Evolutionary conservation across 2,329 filamentous ascomycete genomes (phyloP), one percentile per base, ranked within the genome.

Genomic region (Ustilaginoidea virens): DNA sequence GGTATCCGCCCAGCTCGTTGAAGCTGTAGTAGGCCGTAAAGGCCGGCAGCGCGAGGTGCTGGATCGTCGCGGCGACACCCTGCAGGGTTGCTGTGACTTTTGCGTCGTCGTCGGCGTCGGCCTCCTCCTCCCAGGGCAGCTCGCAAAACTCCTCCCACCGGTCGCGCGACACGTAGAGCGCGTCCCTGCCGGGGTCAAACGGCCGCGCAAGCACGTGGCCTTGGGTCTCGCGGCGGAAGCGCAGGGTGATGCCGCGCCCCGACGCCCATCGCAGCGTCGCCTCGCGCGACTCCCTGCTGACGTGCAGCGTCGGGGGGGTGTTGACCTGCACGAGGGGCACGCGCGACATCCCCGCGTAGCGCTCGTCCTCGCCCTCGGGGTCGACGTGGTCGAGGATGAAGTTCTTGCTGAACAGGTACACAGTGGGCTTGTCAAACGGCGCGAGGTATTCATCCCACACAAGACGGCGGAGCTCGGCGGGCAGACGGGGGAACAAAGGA

Each of bases 21-120:
- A 38, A 31, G 36, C 36, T 42, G 33, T 44, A 40, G 32, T 47
- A 47, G 4, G 39, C 39, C 12, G 38, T 42, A 16, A 41, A 43
- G 3, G 42, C 43, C 1, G 46, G 40, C 4, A 49, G 17, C 3
- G 42, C 44, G 4, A 49, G 37, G 22, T 42, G 24, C 5, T 9
- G 27, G 21, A 48, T 29, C 23, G 20, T 24, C 3, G 23, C 25
- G 16, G 35, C 34, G n/a, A n/a, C n/a, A n/a, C n/a, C n/a, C n/a
- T n/a, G n/a, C n/a, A n/a, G n/a, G n/a, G n/a, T n/a, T n/a, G n/a
- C n/a, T n/a, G n/a, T n/a, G n/a, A n/a, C n/a, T n/a, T n/a, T n/a
- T n/a, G n/a, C n/a, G n/a, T n/a, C n/a, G n/a, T n/a, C n/a, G n/a
- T n/a, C n/a, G n/a, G n/a, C n/a, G n/a, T n/a, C n/a, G n/a, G n/a